phyloP scores from a whole-genome alignment of 2,329 filamentous ascomycete species.

The Colletotrichum cordylinicola region DNA sequence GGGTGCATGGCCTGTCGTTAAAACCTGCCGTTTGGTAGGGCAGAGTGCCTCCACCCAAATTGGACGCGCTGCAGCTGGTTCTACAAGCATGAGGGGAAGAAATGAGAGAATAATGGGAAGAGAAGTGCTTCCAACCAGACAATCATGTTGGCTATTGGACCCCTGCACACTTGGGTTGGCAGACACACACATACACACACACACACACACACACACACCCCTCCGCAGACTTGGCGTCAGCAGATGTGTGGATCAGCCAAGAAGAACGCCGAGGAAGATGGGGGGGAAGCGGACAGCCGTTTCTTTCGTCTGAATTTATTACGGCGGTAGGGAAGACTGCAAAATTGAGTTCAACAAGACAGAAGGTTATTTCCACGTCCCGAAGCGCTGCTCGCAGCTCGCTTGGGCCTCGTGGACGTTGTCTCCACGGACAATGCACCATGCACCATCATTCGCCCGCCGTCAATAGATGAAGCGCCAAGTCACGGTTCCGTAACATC shows the following conservation, averaged over 20 bases:
- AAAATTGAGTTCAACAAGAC: background rate
- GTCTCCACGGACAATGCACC: background rate
- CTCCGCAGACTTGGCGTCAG: slow-evolving; percentile 17
- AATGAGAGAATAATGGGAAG: background rate
- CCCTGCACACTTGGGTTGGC: slow-evolving; percentile 12
- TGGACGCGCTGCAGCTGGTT: background rate
- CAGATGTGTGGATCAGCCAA: slow-evolving; percentile 23
- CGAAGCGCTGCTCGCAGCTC: background rate
- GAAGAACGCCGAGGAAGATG: background rate
- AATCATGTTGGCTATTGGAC: background rate
- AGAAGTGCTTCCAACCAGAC: background rate
- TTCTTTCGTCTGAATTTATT: background rate
- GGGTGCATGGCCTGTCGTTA: slow-evolving; percentile 2
- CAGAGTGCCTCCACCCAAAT: background rate
- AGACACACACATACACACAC: background rate
- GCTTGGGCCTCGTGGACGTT: background rate
- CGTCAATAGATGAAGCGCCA: background rate
- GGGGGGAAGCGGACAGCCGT: background rate
- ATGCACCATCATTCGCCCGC: background rate
- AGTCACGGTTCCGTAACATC: background rate
- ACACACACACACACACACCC: background rate
- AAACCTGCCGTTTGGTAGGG: slow-evolving; percentile 6
- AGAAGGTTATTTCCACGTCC: background rate
- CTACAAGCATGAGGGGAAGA: background rate
- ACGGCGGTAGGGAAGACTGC: too few species aligned